Evolutionary conservation across 495 filamentous ascomycete species (phyloP), one percentile per base, ranked within the genome.

Genomic region (Umbilicaria muhlenbergii): DNA sequence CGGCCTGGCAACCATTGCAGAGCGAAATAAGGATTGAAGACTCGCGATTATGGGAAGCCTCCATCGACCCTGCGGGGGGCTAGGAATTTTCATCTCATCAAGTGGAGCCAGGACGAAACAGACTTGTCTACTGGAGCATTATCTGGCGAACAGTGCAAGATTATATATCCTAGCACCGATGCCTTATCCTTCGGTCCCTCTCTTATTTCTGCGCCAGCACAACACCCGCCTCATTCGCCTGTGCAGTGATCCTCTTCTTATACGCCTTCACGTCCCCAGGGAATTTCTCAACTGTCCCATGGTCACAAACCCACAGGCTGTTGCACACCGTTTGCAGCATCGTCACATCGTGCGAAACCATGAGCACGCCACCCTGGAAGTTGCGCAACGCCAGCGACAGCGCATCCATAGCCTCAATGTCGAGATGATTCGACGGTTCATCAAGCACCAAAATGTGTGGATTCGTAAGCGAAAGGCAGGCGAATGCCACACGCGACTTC

Each of bases 391-490:
- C 91, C 34, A 78, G 74, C 1, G 81, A 75, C 13, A 99, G 62
- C 11, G 92, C 91, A 65, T 99, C 91, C 91, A 99, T 99, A 45
- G 92, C 91, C 59, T 99, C 91, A 53, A 99, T 95, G 75, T 99
- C 91, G 55, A 99, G 66, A 54, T 99, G 91, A 66, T 99, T 99
- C 42, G 83, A 91, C 55, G 91, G 91, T 58, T 99, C 91, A 71
- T 99, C 91, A 36, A 99, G 83, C 40, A 99, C 92, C 18, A 99
- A 68, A 49, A 99, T 95, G 58, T 99, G 91, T 13, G 91, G 91
- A 61, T 95, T 93, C 17, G 75, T 82, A 41, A 99, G 64, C 2
- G 86, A 88, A 41, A 99, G 65, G 55, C 88, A 94, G 18, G 91
- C 87, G 60, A 99, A 99, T 17, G 91, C 92, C 1, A 99, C 91